phyloP scores from a whole-genome alignment of 805 yeast genomes.

The Monosporozyma siamensis region DNA sequence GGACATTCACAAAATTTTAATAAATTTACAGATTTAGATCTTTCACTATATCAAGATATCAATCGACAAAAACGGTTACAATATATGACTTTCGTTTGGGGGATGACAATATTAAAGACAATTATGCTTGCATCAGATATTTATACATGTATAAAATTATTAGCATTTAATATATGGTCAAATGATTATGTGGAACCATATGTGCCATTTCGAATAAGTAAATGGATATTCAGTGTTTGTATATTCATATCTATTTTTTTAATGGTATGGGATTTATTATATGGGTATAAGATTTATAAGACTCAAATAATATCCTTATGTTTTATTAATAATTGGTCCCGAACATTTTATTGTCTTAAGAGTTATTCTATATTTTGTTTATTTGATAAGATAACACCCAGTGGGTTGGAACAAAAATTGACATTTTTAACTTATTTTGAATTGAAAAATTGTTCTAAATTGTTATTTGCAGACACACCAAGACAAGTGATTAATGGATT shows the following conservation, averaged over 20 bases:
- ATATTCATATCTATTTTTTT: conserved; percentile 60
- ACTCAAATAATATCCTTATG: conserved; percentile 59
- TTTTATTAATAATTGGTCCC: conserved; percentile 59
- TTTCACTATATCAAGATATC: conserved; percentile 15
- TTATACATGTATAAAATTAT: conserved; percentile 65
- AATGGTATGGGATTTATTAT: conserved; percentile 44
- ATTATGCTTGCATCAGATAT: conserved; percentile 59
- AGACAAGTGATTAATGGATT: conserved; percentile 77
- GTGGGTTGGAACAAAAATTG: conserved; percentile 53
- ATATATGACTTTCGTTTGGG: conserved; percentile 19
- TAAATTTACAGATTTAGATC: conserved; percentile 22
- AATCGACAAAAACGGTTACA: conserved; percentile 16
- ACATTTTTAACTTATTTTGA: conserved; percentile 59
- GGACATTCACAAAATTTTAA: conserved; percentile 13
- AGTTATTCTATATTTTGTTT: conserved; percentile 64
- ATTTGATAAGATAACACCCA: conserved; percentile 59
- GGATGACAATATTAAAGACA: conserved; percentile 39
- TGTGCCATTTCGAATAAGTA: conserved; percentile 42
- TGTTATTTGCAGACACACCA: conserved; percentile 74
- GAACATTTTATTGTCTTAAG: conserved; percentile 45
- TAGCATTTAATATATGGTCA: conserved; percentile 67
- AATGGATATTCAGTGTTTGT: conserved; percentile 75
- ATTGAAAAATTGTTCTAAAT: conserved; percentile 49
- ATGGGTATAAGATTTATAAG: conserved; percentile 49
- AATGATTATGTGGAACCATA: conserved; percentile 40